phyloP scores from a whole-genome alignment of 1,284 basidiomycete genomes.

The Cronartium ribicola region DNA sequence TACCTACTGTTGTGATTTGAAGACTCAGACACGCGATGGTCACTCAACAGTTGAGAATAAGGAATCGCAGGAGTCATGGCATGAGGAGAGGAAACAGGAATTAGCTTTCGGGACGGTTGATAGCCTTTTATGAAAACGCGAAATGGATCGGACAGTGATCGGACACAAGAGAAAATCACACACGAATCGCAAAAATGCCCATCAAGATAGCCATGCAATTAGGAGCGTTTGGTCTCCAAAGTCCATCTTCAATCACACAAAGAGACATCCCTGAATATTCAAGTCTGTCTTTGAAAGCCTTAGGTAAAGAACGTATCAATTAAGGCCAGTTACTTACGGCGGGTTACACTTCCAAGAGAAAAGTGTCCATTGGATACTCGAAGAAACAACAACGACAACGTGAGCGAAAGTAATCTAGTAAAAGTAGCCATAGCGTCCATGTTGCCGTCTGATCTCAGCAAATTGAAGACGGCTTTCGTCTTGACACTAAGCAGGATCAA shows the following conservation, averaged over 20 bases:
- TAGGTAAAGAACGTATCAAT: no score
- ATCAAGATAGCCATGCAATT: slow-evolving; percentile 7
- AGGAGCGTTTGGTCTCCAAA: slow-evolving; percentile 5
- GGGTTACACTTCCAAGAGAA: slow-evolving; percentile 6
- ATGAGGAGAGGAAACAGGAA: neutral
- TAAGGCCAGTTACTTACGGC: neutral
- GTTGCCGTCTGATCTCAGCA: neutral
- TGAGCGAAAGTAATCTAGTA: neutral
- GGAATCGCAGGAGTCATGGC: neutral
- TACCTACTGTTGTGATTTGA: neutral
- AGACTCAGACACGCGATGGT: slow-evolving; percentile 6
- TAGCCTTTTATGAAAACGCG: neutral
- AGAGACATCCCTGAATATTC: neutral
- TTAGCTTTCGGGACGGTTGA: neutral
- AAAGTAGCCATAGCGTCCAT: neutral
- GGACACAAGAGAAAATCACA: neutral
- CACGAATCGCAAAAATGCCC: slow-evolving; percentile 1
- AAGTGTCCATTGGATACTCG: slow-evolving; percentile 1
- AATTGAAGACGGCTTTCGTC: neutral
- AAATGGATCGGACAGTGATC: no score
- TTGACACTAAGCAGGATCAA: neutral
- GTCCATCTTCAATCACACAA: neutral
- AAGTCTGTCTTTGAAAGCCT: no score
- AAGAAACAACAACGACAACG: neutral
- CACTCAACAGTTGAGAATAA: neutral